Percentiles rank a stretch among this genome's conserved stretches.
phyloP scores from a whole-genome alignment of 495 filamentous ascomycete species.

The Lentithecium fluviatile region DNA sequence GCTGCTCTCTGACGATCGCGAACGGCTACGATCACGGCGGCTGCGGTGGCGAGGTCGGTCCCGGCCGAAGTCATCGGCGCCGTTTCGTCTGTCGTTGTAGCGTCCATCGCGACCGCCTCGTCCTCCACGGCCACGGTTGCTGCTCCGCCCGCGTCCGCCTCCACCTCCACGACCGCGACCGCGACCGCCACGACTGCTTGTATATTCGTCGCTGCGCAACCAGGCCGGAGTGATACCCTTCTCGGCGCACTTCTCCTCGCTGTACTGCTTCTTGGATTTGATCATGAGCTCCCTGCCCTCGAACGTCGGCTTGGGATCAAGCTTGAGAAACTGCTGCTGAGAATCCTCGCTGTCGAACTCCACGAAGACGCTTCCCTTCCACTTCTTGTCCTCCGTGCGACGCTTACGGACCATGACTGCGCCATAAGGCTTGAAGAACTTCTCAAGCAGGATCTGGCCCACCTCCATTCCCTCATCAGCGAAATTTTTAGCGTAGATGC shows the following conservation, averaged over 20 bases:
- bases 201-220: constrained; percentile 48
- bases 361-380: constrained; percentile 95
- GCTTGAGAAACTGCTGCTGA: constrained; percentile 70
- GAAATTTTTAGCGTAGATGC: constrained; percentile 85
- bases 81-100: constrained; percentile 23
- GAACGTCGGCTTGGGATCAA: constrained; percentile 81
- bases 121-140: constrained; percentile 33
- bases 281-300: constrained; percentile 69
- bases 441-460: constrained; percentile 89
- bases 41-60: constrained; percentile 24
- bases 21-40: constrained; percentile 28
- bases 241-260: constrained; percentile 69
- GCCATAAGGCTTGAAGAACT: constrained; percentile 82
- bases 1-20: constrained; percentile 12
- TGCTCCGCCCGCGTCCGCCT: constrained; percentile 26
- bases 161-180: too few species aligned
- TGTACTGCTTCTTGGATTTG: constrained; percentile 85
- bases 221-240: constrained; percentile 59
- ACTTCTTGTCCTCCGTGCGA: constrained; percentile 58
- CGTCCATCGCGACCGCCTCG: constrained; percentile 12
- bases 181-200: constrained; percentile 35
- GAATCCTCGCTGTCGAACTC: constrained; percentile 78
- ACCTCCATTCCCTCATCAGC: constrained; percentile 65
- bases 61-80: not conserved
- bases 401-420: constrained; percentile 82